Evolutionary conservation across 2,329 filamentous ascomycete species (phyloP), one percentile per base, ranked within the genome.

Genomic region (Blastomyces silverae): DNA sequence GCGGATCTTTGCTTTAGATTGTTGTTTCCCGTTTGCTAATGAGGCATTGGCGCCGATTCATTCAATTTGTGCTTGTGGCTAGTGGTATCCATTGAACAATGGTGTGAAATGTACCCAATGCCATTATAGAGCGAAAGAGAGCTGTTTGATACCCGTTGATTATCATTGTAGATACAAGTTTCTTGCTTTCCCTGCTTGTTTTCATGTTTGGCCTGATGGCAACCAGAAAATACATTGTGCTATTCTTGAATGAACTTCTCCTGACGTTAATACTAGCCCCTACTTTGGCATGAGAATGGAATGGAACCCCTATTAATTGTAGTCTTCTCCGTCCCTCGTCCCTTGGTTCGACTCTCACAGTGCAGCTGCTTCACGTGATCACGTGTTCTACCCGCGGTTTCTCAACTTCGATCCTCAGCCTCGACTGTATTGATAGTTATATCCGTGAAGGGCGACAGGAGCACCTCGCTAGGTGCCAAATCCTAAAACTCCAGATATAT

Each of bases 91-190:
- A 20, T 22, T 37, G 37, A 20, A 28, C 22, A 48, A 60, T 48
- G 56, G 20, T 48, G 39, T 46, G 57, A 48, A 22, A 60, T 39
- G 46, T 46, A 61, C 58, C 58, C 58, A 61, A 50, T 17, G 20
- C 17, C 15, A 48, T 46, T n/a, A 61, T 17, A 61, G 44, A 61
- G 31, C 17, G 28, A 31, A 34, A 31, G 58, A 34, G 13, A 31
- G 22, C 28, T 50, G n/a, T 61, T 48, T 48, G 44, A 58, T 58
- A 58, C 56, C 56, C 56, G 37, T 34, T 34, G 25, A 48, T 34
- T 50, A 15, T 46, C 48, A 50, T 28, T 61, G 58, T 61, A 61
- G 44, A 61, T 61, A 61, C 22, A 25, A 20, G 25, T 25, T n/a
- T 48, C 42, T 17, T 37, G 13, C 55, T 39, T 22, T 6, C 22